Conservation (phyloP, 73 alveolate species). For the Effrenium voratum region DNA sequence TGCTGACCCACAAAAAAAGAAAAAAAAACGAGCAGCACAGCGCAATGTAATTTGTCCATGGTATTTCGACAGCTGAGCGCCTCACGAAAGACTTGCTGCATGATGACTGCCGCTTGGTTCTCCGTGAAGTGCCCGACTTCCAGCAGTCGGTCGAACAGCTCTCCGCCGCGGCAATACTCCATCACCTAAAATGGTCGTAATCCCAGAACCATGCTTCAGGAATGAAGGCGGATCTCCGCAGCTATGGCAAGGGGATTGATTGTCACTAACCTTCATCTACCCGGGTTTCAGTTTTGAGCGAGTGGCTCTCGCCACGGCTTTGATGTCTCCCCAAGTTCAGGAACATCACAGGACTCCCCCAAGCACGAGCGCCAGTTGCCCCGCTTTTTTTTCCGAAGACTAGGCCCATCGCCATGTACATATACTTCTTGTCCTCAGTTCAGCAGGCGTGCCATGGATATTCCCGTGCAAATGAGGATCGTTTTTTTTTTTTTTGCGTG, state of each 20-base stretch:
- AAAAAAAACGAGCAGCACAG: no score
- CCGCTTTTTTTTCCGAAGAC: not conserved
- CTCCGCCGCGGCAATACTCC: constrained; percentile 83
- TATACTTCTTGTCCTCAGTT: constrained; percentile 35
- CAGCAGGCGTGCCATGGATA: no score
- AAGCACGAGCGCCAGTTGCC: not conserved
- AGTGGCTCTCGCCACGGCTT: not conserved
- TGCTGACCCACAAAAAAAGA: no score
- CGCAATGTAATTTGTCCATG: no score
- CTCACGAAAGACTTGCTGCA: constrained; percentile 88
- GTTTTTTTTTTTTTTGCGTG: no score
- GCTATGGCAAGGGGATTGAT: no score
- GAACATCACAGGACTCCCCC: not conserved
- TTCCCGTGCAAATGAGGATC: no score
- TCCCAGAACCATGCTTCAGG: no score
- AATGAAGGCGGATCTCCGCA: no score
- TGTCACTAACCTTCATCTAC: not conserved
- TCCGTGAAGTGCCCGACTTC: constrained; percentile 81
- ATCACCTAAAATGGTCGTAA: constrained; percentile 70
- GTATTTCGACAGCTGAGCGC: not conserved
- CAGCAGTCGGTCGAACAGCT: constrained; percentile 67
- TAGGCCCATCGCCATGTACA: constrained; percentile 52
- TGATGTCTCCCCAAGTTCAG: not conserved
- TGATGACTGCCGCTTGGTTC: constrained; percentile 4
- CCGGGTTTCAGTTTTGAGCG: not conserved